Conservation (phyloP, 2,329 filamentous ascomycete species). For the Balansia obtecta region DNA sequence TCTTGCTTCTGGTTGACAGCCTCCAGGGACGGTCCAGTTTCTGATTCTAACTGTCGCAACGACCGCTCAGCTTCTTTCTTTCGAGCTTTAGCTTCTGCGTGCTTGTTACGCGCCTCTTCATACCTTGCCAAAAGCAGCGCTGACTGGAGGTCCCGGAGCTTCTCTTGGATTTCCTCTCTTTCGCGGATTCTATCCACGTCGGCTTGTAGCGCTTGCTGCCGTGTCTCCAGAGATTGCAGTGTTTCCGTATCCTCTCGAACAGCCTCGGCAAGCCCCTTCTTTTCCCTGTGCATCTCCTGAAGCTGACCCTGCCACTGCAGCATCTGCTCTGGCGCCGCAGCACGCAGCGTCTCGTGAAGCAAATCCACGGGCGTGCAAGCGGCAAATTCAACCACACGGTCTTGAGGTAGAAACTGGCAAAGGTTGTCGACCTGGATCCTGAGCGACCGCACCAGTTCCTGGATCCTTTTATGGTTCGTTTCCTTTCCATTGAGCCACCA, state of each 20-base stretch:
- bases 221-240: conserved; percentile 54
- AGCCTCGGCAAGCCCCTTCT: conserved; percentile 50
- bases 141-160: conserved; percentile 51
- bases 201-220: conserved; percentile 61
- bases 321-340: conserved; percentile 74
- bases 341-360: conserved; percentile 74
- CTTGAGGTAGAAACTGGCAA: conserved; percentile 93
- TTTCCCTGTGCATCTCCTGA: conserved; percentile 53
- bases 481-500: conserved; percentile 65
- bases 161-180: conserved; percentile 53
- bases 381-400: conserved; percentile 90
- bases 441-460: conserved; percentile 54
- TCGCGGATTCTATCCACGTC: conserved; percentile 78
- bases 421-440: conserved; percentile 96
- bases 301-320: conserved; percentile 64
- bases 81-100: conserved; percentile 39
- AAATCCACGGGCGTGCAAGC: conserved; percentile 70
- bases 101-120: conserved; percentile 35
- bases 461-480: conserved; percentile 49
- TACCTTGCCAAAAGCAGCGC: conserved; percentile 56
- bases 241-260: conserved; percentile 47
- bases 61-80: conserved; percentile 43
- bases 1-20: conserved; percentile 57
- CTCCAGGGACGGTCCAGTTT: conserved; percentile 52
- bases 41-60: conserved; percentile 44